phyloP scores from a whole-genome alignment of 108 stramenopile genomes.

The Skeletonema costatum region DNA sequence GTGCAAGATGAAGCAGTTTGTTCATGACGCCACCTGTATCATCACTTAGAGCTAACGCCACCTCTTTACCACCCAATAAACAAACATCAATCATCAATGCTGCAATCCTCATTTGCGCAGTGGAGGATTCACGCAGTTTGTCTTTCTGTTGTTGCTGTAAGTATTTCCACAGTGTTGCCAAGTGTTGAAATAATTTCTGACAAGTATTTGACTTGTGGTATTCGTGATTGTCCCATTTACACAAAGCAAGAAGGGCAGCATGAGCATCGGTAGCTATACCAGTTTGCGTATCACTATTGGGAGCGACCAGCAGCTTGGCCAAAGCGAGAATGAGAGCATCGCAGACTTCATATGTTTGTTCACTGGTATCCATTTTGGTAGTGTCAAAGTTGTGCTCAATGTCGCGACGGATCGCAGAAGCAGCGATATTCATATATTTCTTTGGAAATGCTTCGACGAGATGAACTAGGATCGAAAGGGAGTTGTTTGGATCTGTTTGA shows the following conservation, averaged over 20 bases:
- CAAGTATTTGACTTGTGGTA: conserved; percentile 5
- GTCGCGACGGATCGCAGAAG: conserved; percentile 23
- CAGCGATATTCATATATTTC: conserved; percentile 19
- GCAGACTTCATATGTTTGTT: not conserved
- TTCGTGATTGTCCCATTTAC: conserved; percentile 19
- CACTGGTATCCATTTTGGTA: not conserved
- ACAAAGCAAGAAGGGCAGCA: conserved; percentile 18
- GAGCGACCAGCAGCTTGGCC: conserved; percentile 23
- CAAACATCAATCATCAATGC: conserved; percentile 41
- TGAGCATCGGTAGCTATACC: conserved; percentile 38
- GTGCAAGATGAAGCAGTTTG: conserved; percentile 26
- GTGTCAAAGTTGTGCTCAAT: conserved; percentile 14
- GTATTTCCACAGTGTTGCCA: conserved; percentile 24
- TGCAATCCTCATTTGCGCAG: conserved; percentile 27
- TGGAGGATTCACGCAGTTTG: conserved; percentile 18
- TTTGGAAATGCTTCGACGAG: conserved; percentile 18
- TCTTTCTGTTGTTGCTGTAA: conserved; percentile 16
- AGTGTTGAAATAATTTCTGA: not conserved
- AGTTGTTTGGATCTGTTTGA: not conserved
- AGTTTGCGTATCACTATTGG: conserved; percentile 28
- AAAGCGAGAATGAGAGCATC: conserved; percentile 33
- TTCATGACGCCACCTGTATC: conserved; percentile 20
- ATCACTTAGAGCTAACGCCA: conserved; percentile 13
- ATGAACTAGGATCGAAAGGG: conserved; percentile 25
- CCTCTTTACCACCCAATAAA: conserved; percentile 35